Base-by-base conservation (phyloP, 2,329 filamentous ascomycete species). In the Diplocarpon mali region DNA sequence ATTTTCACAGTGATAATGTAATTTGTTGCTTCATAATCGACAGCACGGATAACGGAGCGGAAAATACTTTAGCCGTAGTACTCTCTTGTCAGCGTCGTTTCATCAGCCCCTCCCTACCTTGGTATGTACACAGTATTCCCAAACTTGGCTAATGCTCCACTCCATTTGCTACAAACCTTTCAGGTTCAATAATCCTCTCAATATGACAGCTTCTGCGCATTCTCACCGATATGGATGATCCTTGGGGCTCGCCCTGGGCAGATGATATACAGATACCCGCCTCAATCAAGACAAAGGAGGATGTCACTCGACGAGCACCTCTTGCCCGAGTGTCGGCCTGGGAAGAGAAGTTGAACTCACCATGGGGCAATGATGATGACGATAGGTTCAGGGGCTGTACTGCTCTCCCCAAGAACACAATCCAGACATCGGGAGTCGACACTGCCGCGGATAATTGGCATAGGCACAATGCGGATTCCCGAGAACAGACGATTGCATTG, bases 201-300 rank as follows among this genome's bases (percentile, higher is more conserved):
- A 55, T 54, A 60, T 60, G 58, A 60, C 48, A 57, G 51, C 36
- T 42, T 44, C 29, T 45, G 44, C 46, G 44, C 45, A 45, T 43
- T 46, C 38, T 41, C 52, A 54, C 53, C 50, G 55, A 52, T 53
- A 64, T 63, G 60, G 61, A 63, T 53, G 61, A 64, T 51, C 58
- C 60, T 46, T 65, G 62, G 62, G 60, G 61, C 51, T 65, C 62
- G 44, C 62, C 62, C 27, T 65, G 62, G 62, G 62, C 62, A 52
- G 62, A 63, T 45, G 59, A 61, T 49, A 35, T 46, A 39, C 48
- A 54, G 47, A 38, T 44, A 28, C 42, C 46, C 34, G 40, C 42
- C 11, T 40, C 53, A 37, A 45, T 42, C 36, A 47, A 46, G 35
- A 45, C 45, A 36, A 34, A 42, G 31, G 40, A 49, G 42, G 42